phyloP scores from a whole-genome alignment of 345 rosid species.

The Triadica sebifera region DNA sequence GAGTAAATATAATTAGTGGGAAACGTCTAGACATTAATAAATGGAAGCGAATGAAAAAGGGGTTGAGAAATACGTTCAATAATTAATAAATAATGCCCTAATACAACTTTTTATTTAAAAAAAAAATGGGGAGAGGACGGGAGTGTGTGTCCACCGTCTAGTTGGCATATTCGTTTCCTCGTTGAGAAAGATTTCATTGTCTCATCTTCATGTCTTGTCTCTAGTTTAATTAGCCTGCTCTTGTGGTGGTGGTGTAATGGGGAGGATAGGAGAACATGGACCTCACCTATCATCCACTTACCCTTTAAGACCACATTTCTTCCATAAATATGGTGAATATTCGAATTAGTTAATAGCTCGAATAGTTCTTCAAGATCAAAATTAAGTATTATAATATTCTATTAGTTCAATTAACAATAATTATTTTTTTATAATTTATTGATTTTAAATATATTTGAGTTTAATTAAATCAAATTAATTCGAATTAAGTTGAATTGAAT shows the following conservation, averaged over 20 bases:
- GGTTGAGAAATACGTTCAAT: neutral
- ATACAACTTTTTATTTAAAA: neutral
- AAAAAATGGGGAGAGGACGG: constrained; percentile 32
- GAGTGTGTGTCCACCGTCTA: constrained; percentile 43
- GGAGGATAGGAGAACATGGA: too few relatives aligned
- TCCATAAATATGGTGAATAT: too few relatives aligned
- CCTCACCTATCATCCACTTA: too few relatives aligned
- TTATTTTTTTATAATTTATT: too few relatives aligned
- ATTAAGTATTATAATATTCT: too few relatives aligned
- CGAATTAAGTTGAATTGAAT: too few relatives aligned
- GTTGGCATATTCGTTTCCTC: constrained; percentile 43
- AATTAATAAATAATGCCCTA: neutral
- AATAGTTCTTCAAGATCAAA: too few relatives aligned
- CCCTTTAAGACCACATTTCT: too few relatives aligned
- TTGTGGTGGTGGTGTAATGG: constrained; percentile 6
- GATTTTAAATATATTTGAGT: too few relatives aligned
- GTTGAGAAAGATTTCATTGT: constrained; percentile 26
- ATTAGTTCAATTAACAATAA: too few relatives aligned
- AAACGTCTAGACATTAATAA: constrained; percentile 26
- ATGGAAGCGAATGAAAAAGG: constrained; percentile 20
- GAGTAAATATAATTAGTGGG: constrained; percentile 9
- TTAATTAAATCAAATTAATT: too few relatives aligned
- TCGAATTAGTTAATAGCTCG: too few relatives aligned
- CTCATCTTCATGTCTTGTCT: neutral
- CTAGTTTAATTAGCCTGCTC: neutral